Percentiles rank a stretch among this genome's conserved stretches.
Conservation (phyloP, 352 stramenopile species). For the Phytophthora crassamura region DNA sequence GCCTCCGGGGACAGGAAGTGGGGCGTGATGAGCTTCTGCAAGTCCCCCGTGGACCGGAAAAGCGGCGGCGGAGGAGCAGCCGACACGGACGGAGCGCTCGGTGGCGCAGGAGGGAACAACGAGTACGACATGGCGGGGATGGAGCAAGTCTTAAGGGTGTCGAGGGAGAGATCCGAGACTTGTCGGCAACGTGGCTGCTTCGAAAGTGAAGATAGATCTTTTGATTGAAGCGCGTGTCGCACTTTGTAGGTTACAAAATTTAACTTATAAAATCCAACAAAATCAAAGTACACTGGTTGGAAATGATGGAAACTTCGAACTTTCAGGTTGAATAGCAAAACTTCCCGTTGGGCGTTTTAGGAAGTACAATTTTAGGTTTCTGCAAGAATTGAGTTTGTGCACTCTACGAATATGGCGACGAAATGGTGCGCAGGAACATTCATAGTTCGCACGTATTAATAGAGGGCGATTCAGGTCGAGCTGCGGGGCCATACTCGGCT, state of each 20-base stretch:
- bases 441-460: too few species aligned
- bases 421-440: too few species aligned
- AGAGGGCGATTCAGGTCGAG: too few species aligned
- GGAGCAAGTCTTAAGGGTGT: neutral
- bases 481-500: too few species aligned
- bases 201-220: conserved; percentile 19
- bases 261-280: conserved; percentile 24
- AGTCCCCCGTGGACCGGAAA: conserved; percentile 56
- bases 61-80: conserved; percentile 38
- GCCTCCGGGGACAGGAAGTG: conserved; percentile 45
- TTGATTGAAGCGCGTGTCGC: conserved; percentile 12
- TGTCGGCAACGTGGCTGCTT: conserved; percentile 21
- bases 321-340: conserved; percentile 3
- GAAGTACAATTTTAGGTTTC: too few species aligned
- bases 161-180: conserved; percentile 15
- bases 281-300: neutral
- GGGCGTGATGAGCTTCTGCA: conserved; percentile 60
- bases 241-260: conserved; percentile 11
- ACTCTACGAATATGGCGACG: too few species aligned
- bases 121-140: conserved; percentile 32
- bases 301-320: neutral
- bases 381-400: too few species aligned
- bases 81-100: conserved; percentile 3
- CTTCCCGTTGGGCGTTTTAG: too few species aligned
- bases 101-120: conserved; percentile 16